Conservation (phyloP, 2,329 filamentous ascomycete species). For the Dryadomyces quercus-mongolicae region DNA sequence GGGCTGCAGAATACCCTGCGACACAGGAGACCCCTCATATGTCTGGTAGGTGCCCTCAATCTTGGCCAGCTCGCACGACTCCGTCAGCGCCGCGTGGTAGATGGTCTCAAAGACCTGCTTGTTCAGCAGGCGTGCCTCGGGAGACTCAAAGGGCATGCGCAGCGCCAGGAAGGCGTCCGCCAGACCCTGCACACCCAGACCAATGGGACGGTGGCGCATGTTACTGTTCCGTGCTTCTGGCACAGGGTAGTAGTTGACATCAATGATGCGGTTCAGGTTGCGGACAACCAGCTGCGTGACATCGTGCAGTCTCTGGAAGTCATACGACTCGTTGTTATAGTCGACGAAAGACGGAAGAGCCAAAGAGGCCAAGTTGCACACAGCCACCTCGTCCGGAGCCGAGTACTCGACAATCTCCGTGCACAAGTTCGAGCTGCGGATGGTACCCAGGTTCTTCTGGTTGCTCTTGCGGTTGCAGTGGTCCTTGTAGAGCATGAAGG, state of each 20-base stretch:
- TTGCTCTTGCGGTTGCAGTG: constrained; percentile 98
- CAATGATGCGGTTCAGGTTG: constrained; percentile 97
- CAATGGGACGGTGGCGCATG: constrained; percentile 91
- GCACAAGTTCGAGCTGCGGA: constrained; percentile 97
- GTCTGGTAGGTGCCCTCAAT: constrained; percentile 74
- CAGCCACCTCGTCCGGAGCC: constrained; percentile 93
- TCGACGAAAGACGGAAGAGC: constrained; percentile 87
- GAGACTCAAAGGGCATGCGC: constrained; percentile 91
- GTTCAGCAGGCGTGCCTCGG: constrained; percentile 87
- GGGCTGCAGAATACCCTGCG: constrained; percentile 91
- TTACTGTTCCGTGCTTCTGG: constrained; percentile 89
- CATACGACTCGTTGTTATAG: constrained; percentile 70
- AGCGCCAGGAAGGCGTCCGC: constrained; percentile 96
- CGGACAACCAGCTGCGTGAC: constrained; percentile 84
- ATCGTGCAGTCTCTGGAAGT: constrained; percentile 95
- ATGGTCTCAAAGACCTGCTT: constrained; percentile 99
- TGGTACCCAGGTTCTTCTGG: constrained; percentile 98
- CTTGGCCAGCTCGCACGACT: constrained; percentile 78
- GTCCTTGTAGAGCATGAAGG: constrained; percentile 99
- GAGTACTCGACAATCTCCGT: constrained; percentile 98
- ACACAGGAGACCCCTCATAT: constrained; percentile 87
- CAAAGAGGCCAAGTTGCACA: constrained; percentile 94
- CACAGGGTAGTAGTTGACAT: constrained; percentile 98
- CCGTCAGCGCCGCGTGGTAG: constrained; percentile 88
- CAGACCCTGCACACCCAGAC: constrained; percentile 93